Conservation (phyloP, 768 basidiomycete genomes). For the Auriscalpium microsporum region DNA sequence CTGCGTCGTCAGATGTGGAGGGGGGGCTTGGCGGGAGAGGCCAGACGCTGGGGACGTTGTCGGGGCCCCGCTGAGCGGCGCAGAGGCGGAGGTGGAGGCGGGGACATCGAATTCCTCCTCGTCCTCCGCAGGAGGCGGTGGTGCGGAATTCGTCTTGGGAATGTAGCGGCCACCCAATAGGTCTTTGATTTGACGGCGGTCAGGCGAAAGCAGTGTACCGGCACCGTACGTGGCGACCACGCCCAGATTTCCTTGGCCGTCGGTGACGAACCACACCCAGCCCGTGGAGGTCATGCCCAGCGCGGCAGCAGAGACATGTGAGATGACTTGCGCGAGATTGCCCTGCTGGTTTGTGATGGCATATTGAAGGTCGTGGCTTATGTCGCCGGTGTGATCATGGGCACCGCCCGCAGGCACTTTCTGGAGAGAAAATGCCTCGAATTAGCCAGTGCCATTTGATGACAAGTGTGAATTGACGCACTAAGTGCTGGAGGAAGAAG, state of each 20-base stretch:
- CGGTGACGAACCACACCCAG: slow-evolving; percentile 83
- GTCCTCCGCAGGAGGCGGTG: background rate
- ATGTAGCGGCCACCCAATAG: slow-evolving; percentile 5
- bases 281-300: slow-evolving; percentile 73
- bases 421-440: slow-evolving; percentile 12
- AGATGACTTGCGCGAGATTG: slow-evolving; percentile 59
- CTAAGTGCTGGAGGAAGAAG: slow-evolving; percentile 85
- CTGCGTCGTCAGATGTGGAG: background rate
- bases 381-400: slow-evolving; percentile 23
- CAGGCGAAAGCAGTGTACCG: slow-evolving; percentile 70
- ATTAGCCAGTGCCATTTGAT: background rate
- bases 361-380: slow-evolving; percentile 27
- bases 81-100: background rate
- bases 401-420: slow-evolving; percentile 25
- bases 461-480: slow-evolving; percentile 32
- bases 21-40: background rate
- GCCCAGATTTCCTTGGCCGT: slow-evolving; percentile 50
- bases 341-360: slow-evolving; percentile 48
- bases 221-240: slow-evolving; percentile 83
- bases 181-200: slow-evolving; percentile 11
- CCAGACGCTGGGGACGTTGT: slow-evolving; percentile 1
- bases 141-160: background rate
- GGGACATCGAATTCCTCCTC: background rate
- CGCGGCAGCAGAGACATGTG: slow-evolving; percentile 66
- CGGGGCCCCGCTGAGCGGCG: slow-evolving; percentile 1